Evolutionary conservation across 345 rosid species (phyloP).

Genomic region (Carallia brachiata): DNA sequence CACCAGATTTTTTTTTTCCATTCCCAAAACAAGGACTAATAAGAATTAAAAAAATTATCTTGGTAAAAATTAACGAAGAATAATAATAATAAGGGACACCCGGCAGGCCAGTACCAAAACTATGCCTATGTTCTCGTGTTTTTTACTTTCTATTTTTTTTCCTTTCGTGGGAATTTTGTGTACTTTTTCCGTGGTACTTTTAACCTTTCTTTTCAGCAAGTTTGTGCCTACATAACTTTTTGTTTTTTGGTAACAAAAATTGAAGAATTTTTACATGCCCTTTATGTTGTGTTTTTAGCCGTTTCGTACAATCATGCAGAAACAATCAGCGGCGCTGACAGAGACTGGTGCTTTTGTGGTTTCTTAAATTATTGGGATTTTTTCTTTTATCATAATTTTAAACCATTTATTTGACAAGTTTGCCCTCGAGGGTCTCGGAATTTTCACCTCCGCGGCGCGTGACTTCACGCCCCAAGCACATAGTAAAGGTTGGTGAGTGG

Average conservation of each 20-base stretch:
- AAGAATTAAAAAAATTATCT: no score
- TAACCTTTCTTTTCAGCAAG: neutral
- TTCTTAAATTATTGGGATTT: neutral
- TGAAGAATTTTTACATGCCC: no score
- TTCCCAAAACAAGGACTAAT: no score
- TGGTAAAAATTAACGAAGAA: no score
- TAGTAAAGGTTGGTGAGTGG: neutral
- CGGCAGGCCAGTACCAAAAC: neutral
- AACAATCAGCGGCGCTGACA: conserved; percentile 8
- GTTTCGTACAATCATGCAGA: neutral
- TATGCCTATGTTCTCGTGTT: neutral
- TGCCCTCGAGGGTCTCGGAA: conserved; percentile 6
- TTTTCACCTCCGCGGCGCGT: conserved; percentile 8
- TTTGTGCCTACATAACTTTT: neutral
- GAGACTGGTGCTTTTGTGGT: neutral
- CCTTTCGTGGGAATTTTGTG: neutral
- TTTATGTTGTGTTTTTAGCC: neutral
- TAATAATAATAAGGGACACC: no score
- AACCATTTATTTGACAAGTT: conserved; percentile 9
- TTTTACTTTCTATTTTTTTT: neutral
- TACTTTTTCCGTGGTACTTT: conserved; percentile 29
- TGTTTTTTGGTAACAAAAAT: no score
- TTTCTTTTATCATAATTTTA: neutral
- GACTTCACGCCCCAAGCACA: neutral
- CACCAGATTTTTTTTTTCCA: no score